Percentiles rank a stretch among this genome's conserved stretches.
These are phyloP conservation scores for Salvia splendens DNA, from an alignment of 257 asterid genomes.

Conservation along the genomic window DNA sequence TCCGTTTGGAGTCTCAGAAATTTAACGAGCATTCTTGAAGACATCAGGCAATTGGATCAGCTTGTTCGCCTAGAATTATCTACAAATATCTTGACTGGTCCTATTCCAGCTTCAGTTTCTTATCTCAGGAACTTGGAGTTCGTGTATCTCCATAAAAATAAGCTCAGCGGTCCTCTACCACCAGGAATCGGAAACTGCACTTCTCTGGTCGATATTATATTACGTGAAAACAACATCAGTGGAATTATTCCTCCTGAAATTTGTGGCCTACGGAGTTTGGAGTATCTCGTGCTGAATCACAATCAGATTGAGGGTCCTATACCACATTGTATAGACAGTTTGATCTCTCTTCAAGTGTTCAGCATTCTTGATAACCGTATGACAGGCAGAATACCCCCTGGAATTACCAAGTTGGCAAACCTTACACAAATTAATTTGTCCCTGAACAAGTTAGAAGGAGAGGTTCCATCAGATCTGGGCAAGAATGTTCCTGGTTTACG, in stretches of 20 bases:
- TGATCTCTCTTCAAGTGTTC: constrained; percentile 40
- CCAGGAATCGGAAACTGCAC: constrained; percentile 44
- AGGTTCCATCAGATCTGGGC: constrained; percentile 46
- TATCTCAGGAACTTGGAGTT: constrained; percentile 34
- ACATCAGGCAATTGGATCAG: constrained; percentile 32
- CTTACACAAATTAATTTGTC: constrained; percentile 41
- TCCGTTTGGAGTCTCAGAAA: constrained; percentile 44
- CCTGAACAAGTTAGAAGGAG: constrained; percentile 42
- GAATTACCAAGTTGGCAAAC: constrained; percentile 37
- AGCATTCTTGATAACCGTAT: constrained; percentile 36
- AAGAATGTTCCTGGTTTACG: constrained; percentile 39
- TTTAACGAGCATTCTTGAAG: constrained; percentile 38
- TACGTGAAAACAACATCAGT: constrained; percentile 36
- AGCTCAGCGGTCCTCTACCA: constrained; percentile 40
- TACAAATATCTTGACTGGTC: constrained; percentile 40
- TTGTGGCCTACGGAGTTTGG: constrained; percentile 42
- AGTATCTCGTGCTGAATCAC: constrained; percentile 26
- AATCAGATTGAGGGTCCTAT: constrained; percentile 47
- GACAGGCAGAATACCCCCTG: constrained; percentile 46
- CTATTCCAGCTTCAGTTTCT: constrained; percentile 44
- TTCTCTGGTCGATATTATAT: constrained; percentile 34
- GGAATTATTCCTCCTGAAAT: constrained; percentile 47
- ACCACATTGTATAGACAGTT: constrained; percentile 44
- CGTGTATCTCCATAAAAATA: constrained; percentile 34
- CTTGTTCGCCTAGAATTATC: constrained; percentile 40